phyloP scores from a whole-genome alignment of 306 rosid genomes.

The Sicyos edulis region DNA sequence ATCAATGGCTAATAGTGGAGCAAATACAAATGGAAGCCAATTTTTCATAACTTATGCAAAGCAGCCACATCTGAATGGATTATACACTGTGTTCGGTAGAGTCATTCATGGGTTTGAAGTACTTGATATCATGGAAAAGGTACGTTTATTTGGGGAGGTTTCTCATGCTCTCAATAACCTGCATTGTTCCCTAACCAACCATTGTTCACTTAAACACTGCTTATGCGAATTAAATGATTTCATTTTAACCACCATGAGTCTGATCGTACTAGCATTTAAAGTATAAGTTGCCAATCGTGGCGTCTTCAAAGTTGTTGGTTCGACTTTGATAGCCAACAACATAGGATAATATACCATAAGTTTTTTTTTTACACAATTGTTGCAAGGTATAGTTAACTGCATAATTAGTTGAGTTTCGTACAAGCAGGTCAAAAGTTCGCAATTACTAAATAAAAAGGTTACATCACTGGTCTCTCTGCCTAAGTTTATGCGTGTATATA shows the following conservation, averaged over 20 bases:
- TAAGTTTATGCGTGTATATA: too few species aligned
- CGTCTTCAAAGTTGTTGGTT: background rate
- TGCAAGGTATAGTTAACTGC: background rate
- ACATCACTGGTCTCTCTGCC: too few species aligned
- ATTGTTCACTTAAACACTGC: background rate
- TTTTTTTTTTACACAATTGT: background rate
- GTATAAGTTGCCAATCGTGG: background rate
- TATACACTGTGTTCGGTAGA: slow-evolving; percentile 77
- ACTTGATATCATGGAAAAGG: slow-evolving; percentile 98
- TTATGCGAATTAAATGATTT: background rate
- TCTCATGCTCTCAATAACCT: background rate
- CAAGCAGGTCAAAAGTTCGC: too few species aligned
- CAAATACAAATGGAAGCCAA: slow-evolving; percentile 93
- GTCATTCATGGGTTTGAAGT: slow-evolving; percentile 98
- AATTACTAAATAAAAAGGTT: background rate
- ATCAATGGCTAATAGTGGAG: slow-evolving; percentile 94
- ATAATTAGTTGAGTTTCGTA: background rate
- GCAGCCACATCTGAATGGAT: slow-evolving; percentile 85
- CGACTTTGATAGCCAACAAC: background rate
- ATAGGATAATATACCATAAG: background rate
- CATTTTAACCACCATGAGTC: background rate
- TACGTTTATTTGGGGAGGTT: slow-evolving; percentile 21
- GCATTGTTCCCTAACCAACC: background rate
- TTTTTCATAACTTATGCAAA: slow-evolving; percentile 75
- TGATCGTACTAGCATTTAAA: background rate